A percentile compares a stretch with the other conserved stretches of the same genome.
Evolutionary conservation across 306 rosid genomes (phyloP).

Genomic region (Sicyos edulis): DNA sequence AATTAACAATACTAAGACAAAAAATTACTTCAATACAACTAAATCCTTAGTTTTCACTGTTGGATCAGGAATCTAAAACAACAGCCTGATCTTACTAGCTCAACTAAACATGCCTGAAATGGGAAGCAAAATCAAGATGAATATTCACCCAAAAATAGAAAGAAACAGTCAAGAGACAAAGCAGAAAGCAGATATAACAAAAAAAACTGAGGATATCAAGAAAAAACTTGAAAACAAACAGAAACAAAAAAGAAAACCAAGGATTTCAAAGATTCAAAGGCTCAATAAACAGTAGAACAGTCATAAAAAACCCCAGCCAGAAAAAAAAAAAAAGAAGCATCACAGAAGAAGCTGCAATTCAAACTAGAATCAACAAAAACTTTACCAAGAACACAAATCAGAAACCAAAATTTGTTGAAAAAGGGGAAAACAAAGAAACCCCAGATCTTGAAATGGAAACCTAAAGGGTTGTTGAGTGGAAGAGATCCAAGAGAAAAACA

Average conservation of each 20-base stretch:
- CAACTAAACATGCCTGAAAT: neutral
- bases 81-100: neutral
- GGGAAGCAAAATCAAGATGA: neutral
- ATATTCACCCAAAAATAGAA: no score
- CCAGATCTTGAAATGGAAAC: constrained; percentile 3
- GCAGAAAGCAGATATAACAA: neutral
- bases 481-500: neutral
- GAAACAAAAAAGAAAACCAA: neutral
- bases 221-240: neutral
- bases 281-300: neutral
- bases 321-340: neutral
- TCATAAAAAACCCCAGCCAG: neutral
- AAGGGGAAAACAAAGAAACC: neutral
- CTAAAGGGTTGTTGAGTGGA: neutral
- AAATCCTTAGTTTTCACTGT: neutral
- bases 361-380: neutral
- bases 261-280: neutral
- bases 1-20: neutral
- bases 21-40: neutral
- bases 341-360: neutral
- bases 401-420: neutral
- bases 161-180: neutral
- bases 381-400: neutral
- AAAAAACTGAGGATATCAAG: neutral
- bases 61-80: constrained; percentile 11